Base-by-base conservation (phyloP, 768 basidiomycete genomes). In the Clitopilus passeckerianus region DNA sequence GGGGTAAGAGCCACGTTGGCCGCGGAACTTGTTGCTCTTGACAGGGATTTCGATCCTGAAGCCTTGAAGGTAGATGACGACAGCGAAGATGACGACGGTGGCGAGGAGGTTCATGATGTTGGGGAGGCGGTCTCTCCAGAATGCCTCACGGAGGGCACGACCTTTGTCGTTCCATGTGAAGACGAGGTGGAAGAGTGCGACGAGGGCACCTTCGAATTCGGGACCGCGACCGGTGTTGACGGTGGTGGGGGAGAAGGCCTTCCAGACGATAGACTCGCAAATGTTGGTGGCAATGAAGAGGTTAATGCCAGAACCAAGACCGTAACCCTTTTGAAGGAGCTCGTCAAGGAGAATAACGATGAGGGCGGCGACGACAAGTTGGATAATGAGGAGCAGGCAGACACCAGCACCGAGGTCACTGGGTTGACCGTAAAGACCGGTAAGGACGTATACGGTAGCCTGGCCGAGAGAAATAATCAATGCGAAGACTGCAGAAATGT, bases 221-320 rank as follows among this genome's bases (percentile, higher is more conserved):
- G 95, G 91, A 2, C 96, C 96, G 63, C 96, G 91, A 37, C 96
- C 97, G 30, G 95, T 98, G 84, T 98, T 98, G 75, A 98, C 76
- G 52, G 97, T 98, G 20, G 94, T 98, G 9, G 97, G 97, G 1
- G 93, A 95, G 78, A 99, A 98, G 1, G 96, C 97, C 71, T 99
- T 99, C 96, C 96, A 99, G 71, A 98, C 87, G 77, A 99, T 98
- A 63, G 90, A 93, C 74, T 99, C 97, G 75, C 96, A 98, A 67
- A 99, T 98, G 82, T 98, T 99, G 78, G 97, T 98, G 4, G 96
- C 97, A 67, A 98, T 97, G 84, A 98, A 98, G 59, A 98, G 89
- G 59, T 95, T 95, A 75, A 99, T 98, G 63, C 97, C 97, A 5
- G 93, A 95, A 59, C 97, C 97, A 63, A 98, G 92, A 71, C 97